Base-by-base conservation (phyloP, 495 filamentous ascomycete genomes). In the Neurospora sp. region DNA sequence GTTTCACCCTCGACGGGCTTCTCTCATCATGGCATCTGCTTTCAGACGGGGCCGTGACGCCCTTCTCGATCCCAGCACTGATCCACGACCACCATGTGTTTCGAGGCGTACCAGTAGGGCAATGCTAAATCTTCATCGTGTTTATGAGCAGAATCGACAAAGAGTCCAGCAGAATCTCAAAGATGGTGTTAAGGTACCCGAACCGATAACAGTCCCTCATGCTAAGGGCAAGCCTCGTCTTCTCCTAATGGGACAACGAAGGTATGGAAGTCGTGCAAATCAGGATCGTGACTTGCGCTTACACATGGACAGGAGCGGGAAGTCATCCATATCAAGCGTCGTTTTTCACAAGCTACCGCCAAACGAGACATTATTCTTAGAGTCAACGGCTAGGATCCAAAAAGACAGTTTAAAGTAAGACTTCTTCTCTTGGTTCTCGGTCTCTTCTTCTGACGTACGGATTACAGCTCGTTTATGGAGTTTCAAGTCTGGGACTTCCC, bases 401-500 rank as follows among this genome's bases (percentile, higher is more conserved):
- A 97, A 95, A 78, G 94, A 97, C 74, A 91, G 91, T 1, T 93
- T 97, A 79, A 93, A 94, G 94, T 97, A 78, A 75, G 83, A 68
- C 22, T 68, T 53, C 42, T 5, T 27, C 20, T 11, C 20, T 53
- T 4, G 46, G 20, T 39, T 46, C 11, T 42, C 71, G 46, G 5
- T 39, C 1, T 9, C 14, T 39, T 2, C 37, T 75, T 68, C 76
- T 82, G 65, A 82, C 70, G 42, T 61, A 12, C 1, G 39, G 27
- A 7, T 38, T 38, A 46, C 72, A 97, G 95, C 77, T 97, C 95
- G 8, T 98, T 99, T 76, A 97, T 98, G 94, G 94, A 98, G 77
- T 97, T 99, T 78, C 94, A 98, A 79, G 92, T 98, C 39, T 97
- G 93, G 93, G 96, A 99, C 78, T 93, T 99, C 71, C 96, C 96